Percentiles rank a stretch among this genome's conserved stretches.
phyloP scores from a whole-genome alignment of 768 basidiomycete species.

The Termitomyces sp. region DNA sequence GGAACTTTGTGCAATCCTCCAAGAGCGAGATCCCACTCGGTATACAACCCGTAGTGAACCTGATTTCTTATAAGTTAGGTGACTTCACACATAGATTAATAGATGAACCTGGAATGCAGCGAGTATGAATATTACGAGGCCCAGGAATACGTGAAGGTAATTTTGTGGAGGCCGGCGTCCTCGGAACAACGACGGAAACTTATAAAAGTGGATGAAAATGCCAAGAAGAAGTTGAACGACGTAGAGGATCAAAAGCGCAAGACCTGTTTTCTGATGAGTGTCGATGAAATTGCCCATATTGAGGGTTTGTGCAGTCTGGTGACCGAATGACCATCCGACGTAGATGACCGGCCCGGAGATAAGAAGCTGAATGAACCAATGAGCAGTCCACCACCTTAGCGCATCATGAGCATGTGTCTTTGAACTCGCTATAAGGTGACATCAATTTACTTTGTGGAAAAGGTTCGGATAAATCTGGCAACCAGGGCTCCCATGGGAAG shows the following conservation, averaged over 20 bases:
- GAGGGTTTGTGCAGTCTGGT: slow-evolving; percentile 32
- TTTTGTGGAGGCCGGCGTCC: slow-evolving; percentile 49
- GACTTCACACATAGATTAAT: neutral
- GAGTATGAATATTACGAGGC: slow-evolving; percentile 51
- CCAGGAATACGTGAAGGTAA: slow-evolving; percentile 54
- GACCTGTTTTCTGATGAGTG: slow-evolving; percentile 51
- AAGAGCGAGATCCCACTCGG: slow-evolving; percentile 38
- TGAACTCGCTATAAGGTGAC: neutral
- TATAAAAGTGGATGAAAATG: slow-evolving; percentile 50
- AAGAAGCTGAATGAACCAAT: slow-evolving; percentile 48
- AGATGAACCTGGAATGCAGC: slow-evolving; percentile 48
- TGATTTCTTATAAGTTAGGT: slow-evolving; percentile 16
- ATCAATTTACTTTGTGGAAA: slow-evolving; percentile 38
- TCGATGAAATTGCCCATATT: slow-evolving; percentile 36
- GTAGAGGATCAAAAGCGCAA: slow-evolving; percentile 55
- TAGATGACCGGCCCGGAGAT: slow-evolving; percentile 55
- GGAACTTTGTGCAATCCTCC: slow-evolving; percentile 37
- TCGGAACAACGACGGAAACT: slow-evolving; percentile 36
- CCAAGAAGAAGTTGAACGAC: slow-evolving; percentile 49
- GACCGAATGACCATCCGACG: slow-evolving; percentile 45
- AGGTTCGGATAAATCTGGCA: slow-evolving; percentile 54
- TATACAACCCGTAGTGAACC: slow-evolving; percentile 50
- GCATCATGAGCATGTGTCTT: slow-evolving; percentile 5
- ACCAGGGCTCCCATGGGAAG: slow-evolving; percentile 59
- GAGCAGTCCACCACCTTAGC: slow-evolving; percentile 49